phyloP scores from a whole-genome alignment of 2,329 filamentous ascomycete genomes.

The Myriangium duriaei region DNA sequence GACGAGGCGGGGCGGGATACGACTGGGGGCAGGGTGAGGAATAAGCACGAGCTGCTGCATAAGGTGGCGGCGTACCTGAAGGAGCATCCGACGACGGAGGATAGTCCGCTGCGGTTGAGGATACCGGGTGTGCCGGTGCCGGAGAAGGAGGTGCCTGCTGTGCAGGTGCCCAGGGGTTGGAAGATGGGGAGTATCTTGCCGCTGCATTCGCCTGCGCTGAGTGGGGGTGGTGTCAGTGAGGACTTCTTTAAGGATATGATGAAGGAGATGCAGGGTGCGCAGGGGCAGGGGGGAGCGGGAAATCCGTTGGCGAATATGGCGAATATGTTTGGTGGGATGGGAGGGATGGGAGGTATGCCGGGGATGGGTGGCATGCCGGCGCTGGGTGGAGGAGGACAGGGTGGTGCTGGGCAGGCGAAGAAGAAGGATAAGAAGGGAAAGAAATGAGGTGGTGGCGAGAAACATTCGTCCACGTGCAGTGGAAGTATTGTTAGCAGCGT shows the following conservation, averaged over 20 bases:
- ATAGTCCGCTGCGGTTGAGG: slow-evolving; percentile 56
- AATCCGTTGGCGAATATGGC: slow-evolving; percentile 21
- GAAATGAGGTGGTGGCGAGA: slow-evolving; percentile 6
- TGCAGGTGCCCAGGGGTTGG: slow-evolving; percentile 66
- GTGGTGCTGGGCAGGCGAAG: slow-evolving; percentile 17
- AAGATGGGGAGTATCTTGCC: slow-evolving; percentile 78
- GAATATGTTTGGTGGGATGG: slow-evolving; percentile 18
- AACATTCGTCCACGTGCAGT: too few species aligned
- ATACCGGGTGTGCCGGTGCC: slow-evolving; percentile 67
- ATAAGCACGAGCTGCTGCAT: slow-evolving; percentile 50
- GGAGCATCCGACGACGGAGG: slow-evolving; percentile 63
- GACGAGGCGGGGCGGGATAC: slow-evolving; percentile 40
- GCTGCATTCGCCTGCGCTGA: slow-evolving; percentile 77
- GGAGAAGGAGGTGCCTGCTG: slow-evolving; percentile 43
- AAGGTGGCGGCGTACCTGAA: slow-evolving; percentile 64
- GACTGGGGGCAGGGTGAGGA: slow-evolving; percentile 43
- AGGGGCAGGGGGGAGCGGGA: slow-evolving; percentile 13
- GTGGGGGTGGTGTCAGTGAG: slow-evolving; percentile 84
- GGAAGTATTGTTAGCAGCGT: too few species aligned
- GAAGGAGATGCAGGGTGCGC: slow-evolving; percentile 64
- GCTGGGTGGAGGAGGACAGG: slow-evolving; percentile 11
- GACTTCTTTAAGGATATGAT: slow-evolving; percentile 96
- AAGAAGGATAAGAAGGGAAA: slow-evolving; percentile 22
- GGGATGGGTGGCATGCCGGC: slow-evolving; percentile 1
- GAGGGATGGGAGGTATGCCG: slow-evolving; percentile 11